These are phyloP conservation scores for Gryganskiella cystojenkinii DNA, from an alignment of 192 early-diverging fungal species.

Conservation along the genomic window DNA sequence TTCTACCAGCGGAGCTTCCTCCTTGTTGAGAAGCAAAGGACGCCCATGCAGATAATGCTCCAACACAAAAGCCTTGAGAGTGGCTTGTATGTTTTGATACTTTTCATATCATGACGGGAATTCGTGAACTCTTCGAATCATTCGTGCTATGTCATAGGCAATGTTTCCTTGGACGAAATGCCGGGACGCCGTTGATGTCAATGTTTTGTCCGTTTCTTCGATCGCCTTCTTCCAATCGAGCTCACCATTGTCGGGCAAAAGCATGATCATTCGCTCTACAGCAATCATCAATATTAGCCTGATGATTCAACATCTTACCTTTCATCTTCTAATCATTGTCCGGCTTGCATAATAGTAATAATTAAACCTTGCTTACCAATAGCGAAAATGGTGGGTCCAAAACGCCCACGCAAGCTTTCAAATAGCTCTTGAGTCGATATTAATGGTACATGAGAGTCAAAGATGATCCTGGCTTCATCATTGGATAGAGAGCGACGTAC, in stretches of 20 bases:
- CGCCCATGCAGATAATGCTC: slow-evolving; percentile 14
- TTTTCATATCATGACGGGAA: slow-evolving; percentile 1
- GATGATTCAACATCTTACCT: not conserved
- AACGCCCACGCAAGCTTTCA: slow-evolving; percentile 20
- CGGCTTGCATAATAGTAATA: not conserved
- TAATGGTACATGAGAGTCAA: slow-evolving; percentile 15
- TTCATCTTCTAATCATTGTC: not conserved
- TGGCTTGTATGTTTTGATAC: slow-evolving; percentile 13
- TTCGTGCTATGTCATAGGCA: slow-evolving; percentile 16
- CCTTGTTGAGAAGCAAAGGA: slow-evolving; percentile 6
- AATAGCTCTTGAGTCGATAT: slow-evolving; percentile 14
- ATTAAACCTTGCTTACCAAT: slow-evolving; percentile 22
- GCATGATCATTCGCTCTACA: slow-evolving; percentile 32
- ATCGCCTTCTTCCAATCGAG: slow-evolving; percentile 15
- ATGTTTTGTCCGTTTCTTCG: slow-evolving; percentile 1
- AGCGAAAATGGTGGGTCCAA: slow-evolving; percentile 22
- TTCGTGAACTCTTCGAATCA: slow-evolving; percentile 10
- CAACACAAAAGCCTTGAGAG: slow-evolving; percentile 15
- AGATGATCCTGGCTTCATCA: slow-evolving; percentile 3
- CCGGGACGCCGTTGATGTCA: slow-evolving; percentile 10
- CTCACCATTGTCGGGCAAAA: not conserved
- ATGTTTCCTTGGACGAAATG: slow-evolving; percentile 17
- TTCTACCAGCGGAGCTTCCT: slow-evolving; percentile 19
- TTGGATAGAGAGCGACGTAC: slow-evolving; percentile 22
- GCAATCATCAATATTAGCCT: not conserved